Conservation (phyloP, 2,329 filamentous ascomycete species). For the Cryphonectria radicalis region DNA sequence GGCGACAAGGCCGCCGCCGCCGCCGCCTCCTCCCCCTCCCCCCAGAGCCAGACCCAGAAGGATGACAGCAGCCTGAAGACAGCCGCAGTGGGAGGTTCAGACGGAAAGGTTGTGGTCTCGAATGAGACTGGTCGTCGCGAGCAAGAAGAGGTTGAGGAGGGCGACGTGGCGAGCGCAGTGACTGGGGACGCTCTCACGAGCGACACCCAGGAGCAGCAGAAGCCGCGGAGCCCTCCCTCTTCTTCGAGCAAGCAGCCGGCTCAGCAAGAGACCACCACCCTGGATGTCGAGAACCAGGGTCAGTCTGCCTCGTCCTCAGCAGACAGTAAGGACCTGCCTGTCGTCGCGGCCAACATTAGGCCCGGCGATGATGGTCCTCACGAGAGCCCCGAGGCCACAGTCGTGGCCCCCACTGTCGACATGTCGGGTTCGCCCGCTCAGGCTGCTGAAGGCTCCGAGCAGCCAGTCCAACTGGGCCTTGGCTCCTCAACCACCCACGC, state of each 20-base stretch:
- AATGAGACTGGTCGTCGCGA: neutral
- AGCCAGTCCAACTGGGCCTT: neutral
- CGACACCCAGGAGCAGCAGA: neutral
- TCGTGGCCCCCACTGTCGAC: neutral
- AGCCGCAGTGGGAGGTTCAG: neutral
- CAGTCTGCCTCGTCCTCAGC: neutral
- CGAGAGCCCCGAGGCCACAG: neutral
- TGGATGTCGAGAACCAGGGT: neutral
- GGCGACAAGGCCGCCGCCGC: neutral
- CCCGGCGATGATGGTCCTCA: neutral
- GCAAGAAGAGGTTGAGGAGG: neutral
- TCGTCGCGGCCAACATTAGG: neutral
- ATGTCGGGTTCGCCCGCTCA: neutral
- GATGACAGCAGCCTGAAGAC: neutral
- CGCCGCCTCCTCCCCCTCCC: too few species aligned
- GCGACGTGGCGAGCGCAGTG: neutral
- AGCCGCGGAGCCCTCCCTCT: neutral
- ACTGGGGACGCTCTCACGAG: neutral
- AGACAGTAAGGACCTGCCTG: neutral
- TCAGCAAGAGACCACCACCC: neutral
- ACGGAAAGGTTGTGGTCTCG: neutral
- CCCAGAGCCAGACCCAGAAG: neutral
- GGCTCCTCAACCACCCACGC: too few species aligned
- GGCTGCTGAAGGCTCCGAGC: neutral
- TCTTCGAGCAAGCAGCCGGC: neutral